phyloP scores from a whole-genome alignment of 768 basidiomycete species.

The Lanmaoa pseudosensibilis region DNA sequence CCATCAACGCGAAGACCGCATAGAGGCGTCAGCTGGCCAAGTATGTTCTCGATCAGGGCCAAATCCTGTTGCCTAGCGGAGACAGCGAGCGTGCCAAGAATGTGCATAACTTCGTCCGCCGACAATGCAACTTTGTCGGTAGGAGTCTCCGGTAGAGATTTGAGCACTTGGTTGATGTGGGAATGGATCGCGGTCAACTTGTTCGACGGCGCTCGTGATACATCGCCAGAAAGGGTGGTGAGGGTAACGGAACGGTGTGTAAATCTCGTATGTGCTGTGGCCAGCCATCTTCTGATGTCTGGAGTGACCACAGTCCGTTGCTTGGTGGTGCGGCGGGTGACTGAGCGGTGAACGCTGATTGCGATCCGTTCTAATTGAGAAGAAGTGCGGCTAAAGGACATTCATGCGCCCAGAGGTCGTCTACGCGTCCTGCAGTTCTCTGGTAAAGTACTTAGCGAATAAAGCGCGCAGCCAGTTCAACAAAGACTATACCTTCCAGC shows the following conservation, averaged over 20 bases:
- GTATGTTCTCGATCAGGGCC: constrained; percentile 52
- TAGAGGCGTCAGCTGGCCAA: constrained; percentile 46
- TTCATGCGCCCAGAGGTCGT: constrained; percentile 49
- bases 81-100: constrained; percentile 47
- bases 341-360: constrained; percentile 25
- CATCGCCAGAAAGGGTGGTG: constrained; percentile 6
- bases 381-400: constrained; percentile 49
- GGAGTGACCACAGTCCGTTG: constrained; percentile 9
- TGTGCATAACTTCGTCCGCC: constrained; percentile 34
- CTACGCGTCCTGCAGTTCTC: constrained; percentile 15
- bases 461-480: neutral
- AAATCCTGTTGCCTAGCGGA: constrained; percentile 56
- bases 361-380: constrained; percentile 31
- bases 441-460: constrained; percentile 8
- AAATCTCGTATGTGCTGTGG: constrained; percentile 10
- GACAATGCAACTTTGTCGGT: constrained; percentile 13
- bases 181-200: constrained; percentile 24
- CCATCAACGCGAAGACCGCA: constrained; percentile 47
- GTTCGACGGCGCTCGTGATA: constrained; percentile 13
- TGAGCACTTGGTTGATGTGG: constrained; percentile 25
- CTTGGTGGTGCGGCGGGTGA: constrained; percentile 10
- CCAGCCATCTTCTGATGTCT: constrained; percentile 25
- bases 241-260: neutral
- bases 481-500: constrained; percentile 17
- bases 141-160: constrained; percentile 15